phyloP scores from a whole-genome alignment of 768 basidiomycete genomes.

The Lepiota brunneoincarnata region DNA sequence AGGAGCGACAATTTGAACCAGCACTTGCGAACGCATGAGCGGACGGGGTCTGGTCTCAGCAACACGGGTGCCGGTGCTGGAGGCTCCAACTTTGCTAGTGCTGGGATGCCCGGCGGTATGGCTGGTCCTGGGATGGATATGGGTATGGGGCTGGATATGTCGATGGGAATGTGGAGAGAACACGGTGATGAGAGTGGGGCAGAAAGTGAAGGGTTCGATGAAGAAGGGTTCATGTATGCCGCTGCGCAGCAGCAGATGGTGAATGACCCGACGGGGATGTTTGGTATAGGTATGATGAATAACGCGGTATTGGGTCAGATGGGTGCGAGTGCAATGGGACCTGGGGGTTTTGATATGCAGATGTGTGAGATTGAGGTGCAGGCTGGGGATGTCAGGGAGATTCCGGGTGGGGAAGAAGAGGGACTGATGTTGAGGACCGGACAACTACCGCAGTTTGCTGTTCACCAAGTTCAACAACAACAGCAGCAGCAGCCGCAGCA shows the following conservation, averaged over 20 bases:
- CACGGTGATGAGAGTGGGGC: constrained; percentile 19
- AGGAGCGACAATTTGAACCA: constrained; percentile 87
- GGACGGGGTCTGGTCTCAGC: constrained; percentile 29
- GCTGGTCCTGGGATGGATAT: constrained; percentile 13
- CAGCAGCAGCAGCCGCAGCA: not conserved
- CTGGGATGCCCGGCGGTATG: constrained; percentile 15
- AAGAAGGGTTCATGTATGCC: constrained; percentile 21
- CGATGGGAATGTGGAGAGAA: constrained; percentile 17
- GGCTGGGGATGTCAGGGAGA: constrained; percentile 49
- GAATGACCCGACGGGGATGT: constrained; percentile 24
- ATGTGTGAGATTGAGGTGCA: constrained; percentile 62
- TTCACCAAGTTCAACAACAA: not conserved
- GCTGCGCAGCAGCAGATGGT: constrained; percentile 11
- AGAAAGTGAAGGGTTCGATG: constrained; percentile 20
- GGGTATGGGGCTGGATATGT: constrained; percentile 13
- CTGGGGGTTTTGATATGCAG: constrained; percentile 40
- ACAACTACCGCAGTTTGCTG: constrained; percentile 10
- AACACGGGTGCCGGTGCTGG: constrained; percentile 20
- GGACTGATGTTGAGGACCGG: constrained; percentile 34
- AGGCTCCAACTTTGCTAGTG: constrained; percentile 21
- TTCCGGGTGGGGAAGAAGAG: constrained; percentile 58
- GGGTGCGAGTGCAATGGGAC: constrained; percentile 12
- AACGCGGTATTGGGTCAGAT: not conserved
- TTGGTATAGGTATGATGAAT: constrained; percentile 13
- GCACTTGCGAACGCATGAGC: constrained; percentile 78